These are phyloP conservation scores for Sporothrix globosa DNA, from an alignment of 2,329 filamentous ascomycete genomes.

Conservation along the genomic window DNA sequence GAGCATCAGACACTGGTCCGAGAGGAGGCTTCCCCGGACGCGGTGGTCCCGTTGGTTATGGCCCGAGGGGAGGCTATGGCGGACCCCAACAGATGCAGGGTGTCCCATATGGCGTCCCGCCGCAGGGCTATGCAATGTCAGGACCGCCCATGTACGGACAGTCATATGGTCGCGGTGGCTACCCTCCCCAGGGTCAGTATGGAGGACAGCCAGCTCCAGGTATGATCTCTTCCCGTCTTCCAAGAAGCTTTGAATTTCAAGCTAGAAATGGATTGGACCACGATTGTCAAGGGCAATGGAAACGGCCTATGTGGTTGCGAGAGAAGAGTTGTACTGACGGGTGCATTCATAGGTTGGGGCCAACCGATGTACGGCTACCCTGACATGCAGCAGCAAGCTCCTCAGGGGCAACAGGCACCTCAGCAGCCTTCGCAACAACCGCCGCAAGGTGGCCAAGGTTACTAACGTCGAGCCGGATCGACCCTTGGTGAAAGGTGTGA, in stretches of 20 bases:
- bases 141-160: slow-evolving; percentile 47
- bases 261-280: background rate
- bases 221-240: slow-evolving; percentile 35
- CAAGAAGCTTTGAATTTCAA: background rate
- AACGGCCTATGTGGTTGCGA: background rate
- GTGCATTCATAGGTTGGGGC: slow-evolving; percentile 42
- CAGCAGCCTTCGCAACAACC: slow-evolving; percentile 48
- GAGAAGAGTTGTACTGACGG: background rate
- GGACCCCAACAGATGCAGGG: slow-evolving; percentile 44
- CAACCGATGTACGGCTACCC: slow-evolving; percentile 50
- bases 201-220: slow-evolving; percentile 47
- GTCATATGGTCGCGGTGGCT: slow-evolving; percentile 51
- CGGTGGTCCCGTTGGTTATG: slow-evolving; percentile 43
- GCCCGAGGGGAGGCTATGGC: slow-evolving; percentile 43
- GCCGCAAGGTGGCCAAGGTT: slow-evolving; percentile 44
- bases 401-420: slow-evolving; percentile 39
- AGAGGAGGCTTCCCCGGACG: slow-evolving; percentile 58
- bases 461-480: slow-evolving; percentile 29
- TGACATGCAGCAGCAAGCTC: slow-evolving; percentile 48
- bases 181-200: slow-evolving; percentile 47
- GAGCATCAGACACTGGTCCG: slow-evolving; percentile 79
- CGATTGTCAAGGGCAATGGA: background rate
- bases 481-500: slow-evolving; percentile 20
- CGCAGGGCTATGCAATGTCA: slow-evolving; percentile 46
- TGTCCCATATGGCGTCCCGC: slow-evolving; percentile 42